Conservation (phyloP, 495 filamentous ascomycete genomes). For the Aspergillus cristatus region DNA sequence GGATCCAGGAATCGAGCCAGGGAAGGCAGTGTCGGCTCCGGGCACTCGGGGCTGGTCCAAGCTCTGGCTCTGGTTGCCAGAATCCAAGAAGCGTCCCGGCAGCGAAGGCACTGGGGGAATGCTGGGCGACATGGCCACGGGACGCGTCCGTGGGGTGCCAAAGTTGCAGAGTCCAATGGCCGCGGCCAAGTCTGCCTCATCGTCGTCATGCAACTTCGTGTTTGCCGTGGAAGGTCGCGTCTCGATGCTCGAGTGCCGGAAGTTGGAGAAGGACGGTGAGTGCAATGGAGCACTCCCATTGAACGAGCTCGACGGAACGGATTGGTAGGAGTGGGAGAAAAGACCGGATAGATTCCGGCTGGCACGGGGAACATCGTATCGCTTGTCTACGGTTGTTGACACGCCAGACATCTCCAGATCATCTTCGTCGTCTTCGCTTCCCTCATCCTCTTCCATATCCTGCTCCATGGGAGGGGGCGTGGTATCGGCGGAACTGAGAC, state of each 20-base stretch:
- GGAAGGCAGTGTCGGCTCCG: constrained; percentile 38
- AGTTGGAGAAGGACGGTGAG: constrained; percentile 39
- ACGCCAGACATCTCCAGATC: constrained; percentile 37
- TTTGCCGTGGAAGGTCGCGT: constrained; percentile 54
- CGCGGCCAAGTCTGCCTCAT: constrained; percentile 69
- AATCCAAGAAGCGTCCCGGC: constrained; percentile 46
- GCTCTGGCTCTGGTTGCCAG: constrained; percentile 15
- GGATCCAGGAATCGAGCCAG: constrained; percentile 25
- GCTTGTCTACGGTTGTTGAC: constrained; percentile 27
- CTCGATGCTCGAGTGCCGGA: constrained; percentile 49
- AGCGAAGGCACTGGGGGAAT: constrained; percentile 81
- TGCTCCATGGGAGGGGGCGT: constrained; percentile 46
- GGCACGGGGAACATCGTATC: constrained; percentile 39
- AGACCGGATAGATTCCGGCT: constrained; percentile 40
- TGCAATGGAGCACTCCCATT: constrained; percentile 34
- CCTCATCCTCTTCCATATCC: constrained; percentile 28
- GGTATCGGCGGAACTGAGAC: constrained; percentile 49
- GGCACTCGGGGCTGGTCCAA: constrained; percentile 18
- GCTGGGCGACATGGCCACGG: constrained; percentile 61
- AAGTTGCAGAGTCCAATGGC: constrained; percentile 92
- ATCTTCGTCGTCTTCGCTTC: constrained; percentile 28
- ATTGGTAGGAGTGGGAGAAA: constrained; percentile 81
- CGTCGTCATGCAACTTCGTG: constrained; percentile 45
- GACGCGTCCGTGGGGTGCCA: constrained; percentile 64
- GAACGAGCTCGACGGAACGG: constrained; percentile 51